Percentiles rank a stretch among this genome's conserved stretches.
Evolutionary conservation across 2,329 filamentous ascomycete species (phyloP).

Genomic region (Bipolaris sorokiniana): DNA sequence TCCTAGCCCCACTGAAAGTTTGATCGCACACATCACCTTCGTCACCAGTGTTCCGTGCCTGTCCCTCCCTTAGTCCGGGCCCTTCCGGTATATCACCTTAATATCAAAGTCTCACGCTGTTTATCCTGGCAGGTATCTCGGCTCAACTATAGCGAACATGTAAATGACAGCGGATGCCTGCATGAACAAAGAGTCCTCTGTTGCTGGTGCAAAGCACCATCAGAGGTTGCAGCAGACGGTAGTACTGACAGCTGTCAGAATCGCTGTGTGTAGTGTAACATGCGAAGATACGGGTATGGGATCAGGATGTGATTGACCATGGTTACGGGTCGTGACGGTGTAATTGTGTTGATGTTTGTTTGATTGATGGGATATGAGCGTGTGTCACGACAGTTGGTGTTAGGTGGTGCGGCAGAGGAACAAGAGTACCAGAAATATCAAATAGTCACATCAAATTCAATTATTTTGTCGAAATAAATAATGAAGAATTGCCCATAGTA

Average conservation of each 20-base stretch:
- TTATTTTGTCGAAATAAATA: too few relatives aligned
- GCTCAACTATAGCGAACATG: neutral
- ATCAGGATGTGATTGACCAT: neutral
- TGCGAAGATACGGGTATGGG: neutral
- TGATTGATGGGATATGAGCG: neutral
- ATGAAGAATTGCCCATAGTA: too few relatives aligned
- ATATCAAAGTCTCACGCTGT: neutral
- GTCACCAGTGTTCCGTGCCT: neutral
- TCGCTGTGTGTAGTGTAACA: neutral
- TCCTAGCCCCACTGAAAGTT: neutral
- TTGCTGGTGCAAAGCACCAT: neutral
- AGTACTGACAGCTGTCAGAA: constrained; percentile 17
- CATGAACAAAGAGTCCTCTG: neutral
- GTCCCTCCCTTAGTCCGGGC: neutral
- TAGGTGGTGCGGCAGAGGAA: neutral
- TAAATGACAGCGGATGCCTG: constrained; percentile 18
- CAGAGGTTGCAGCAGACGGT: neutral
- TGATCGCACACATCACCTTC: constrained; percentile 4
- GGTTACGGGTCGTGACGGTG: neutral
- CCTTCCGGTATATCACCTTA: neutral
- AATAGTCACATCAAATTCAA: too few relatives aligned
- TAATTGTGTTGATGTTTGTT: neutral
- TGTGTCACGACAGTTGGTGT: neutral
- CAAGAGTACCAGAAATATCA: neutral
- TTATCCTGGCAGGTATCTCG: neutral